A percentile compares a stretch with the other conserved stretches of the same genome.
Evolutionary conservation across 2,329 filamentous ascomycete genomes (phyloP).

Genomic region (Gremmenia infestans): DNA sequence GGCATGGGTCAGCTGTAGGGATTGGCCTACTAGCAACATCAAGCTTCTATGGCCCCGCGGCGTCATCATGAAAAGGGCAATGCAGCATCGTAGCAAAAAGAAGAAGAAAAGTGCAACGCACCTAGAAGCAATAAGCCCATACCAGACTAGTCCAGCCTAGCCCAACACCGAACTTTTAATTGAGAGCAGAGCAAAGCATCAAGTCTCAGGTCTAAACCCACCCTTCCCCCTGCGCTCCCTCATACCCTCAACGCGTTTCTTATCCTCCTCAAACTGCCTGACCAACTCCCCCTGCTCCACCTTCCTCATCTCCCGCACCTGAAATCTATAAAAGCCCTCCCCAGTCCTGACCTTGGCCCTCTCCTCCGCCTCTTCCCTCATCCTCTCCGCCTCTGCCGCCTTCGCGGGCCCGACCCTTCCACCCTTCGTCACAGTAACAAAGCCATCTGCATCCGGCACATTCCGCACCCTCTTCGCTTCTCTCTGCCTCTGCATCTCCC

Average conservation of each 20-base stretch:
- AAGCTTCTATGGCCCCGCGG: constrained; percentile 48
- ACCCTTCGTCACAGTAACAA: constrained; percentile 83
- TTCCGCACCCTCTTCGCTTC: constrained; percentile 62
- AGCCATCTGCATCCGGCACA: constrained; percentile 90
- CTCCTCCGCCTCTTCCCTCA: constrained; percentile 54
- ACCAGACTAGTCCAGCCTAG: too few species aligned
- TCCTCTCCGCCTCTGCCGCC: constrained; percentile 63
- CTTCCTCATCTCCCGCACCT: constrained; percentile 75
- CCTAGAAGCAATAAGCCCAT: neutral
- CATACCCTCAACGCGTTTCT: constrained; percentile 65
- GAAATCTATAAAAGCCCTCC: constrained; percentile 79
- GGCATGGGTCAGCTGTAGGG: constrained; percentile 26
- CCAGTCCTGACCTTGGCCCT: constrained; percentile 60
- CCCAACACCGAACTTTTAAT: neutral
- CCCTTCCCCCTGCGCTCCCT: constrained; percentile 55
- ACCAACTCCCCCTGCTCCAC: constrained; percentile 64
- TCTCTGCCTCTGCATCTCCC: constrained; percentile 58
- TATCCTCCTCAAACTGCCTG: constrained; percentile 71
- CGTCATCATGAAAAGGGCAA: constrained; percentile 38
- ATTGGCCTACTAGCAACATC: constrained; percentile 32
- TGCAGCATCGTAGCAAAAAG: neutral
- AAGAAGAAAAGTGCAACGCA: neutral
- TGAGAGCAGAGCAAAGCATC: neutral
- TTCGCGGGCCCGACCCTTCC: constrained; percentile 70
- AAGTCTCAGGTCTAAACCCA: constrained; percentile 48